phyloP scores from a whole-genome alignment of 2,329 filamentous ascomycete species.

The Cercospora sp. region DNA sequence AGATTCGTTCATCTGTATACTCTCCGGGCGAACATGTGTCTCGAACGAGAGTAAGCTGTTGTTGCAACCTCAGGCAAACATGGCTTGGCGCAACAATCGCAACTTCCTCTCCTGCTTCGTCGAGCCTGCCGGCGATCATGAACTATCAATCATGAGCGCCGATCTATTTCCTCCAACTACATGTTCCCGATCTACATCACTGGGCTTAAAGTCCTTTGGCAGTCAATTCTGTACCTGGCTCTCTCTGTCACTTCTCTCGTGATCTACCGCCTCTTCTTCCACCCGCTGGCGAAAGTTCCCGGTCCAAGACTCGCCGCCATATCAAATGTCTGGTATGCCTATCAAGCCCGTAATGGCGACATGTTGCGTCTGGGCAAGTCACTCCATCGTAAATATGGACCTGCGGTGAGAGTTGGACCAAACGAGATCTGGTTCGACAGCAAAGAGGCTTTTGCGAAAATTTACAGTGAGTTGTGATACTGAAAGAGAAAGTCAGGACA shows the following conservation, averaged over 20 bases:
- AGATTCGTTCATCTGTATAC: neutral
- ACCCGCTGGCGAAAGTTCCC: slow-evolving; percentile 39
- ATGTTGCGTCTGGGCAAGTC: slow-evolving; percentile 20
- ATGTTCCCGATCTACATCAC: neutral
- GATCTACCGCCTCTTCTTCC: slow-evolving; percentile 37
- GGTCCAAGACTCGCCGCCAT: slow-evolving; percentile 40
- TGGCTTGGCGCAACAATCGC: neutral
- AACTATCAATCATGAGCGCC: neutral
- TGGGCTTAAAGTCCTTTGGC: neutral
- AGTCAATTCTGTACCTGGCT: neutral
- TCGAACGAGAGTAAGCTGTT: neutral
- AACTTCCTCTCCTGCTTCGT: neutral
- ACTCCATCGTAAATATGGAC: slow-evolving; percentile 44
- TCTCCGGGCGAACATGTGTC: neutral
- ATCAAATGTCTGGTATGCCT: slow-evolving; percentile 24
- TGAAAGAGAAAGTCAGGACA: neutral
- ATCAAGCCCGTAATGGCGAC: slow-evolving; percentile 23
- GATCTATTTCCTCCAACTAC: neutral
- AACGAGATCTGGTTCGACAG: slow-evolving; percentile 43
- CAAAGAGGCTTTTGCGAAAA: slow-evolving; percentile 20
- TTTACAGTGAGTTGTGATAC: slow-evolving; percentile 18
- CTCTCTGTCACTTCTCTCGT: neutral
- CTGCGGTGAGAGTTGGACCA: slow-evolving; percentile 50
- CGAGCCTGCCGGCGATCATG: neutral
- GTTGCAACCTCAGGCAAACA: neutral